phyloP scores from a whole-genome alignment of 1,139 yeast species.

The Pichia sp. region DNA sequence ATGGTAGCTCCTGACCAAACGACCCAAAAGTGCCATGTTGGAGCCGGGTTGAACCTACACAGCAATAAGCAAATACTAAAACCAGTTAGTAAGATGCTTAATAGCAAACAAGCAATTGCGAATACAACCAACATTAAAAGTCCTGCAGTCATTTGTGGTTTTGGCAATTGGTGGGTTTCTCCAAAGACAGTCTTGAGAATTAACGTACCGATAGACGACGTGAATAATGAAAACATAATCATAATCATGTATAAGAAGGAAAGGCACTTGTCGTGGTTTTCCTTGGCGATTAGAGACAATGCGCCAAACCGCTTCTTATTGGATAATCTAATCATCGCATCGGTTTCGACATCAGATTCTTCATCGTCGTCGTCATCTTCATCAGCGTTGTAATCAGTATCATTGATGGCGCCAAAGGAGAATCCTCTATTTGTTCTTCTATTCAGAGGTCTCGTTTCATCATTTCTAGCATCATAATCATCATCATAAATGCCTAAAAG shows the following conservation, averaged over 20 bases:
- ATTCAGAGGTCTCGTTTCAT: constrained; percentile 9
- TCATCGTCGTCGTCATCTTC: constrained; percentile 18
- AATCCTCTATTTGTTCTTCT: constrained; percentile 10
- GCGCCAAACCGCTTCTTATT: background rate
- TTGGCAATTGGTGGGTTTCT: background rate
- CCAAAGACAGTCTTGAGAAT: constrained; percentile 34
- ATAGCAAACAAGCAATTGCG: constrained; percentile 28
- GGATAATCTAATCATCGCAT: constrained; percentile 5
- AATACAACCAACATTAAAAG: constrained; percentile 27
- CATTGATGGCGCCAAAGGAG: constrained; percentile 8
- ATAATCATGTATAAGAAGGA: constrained; percentile 45
- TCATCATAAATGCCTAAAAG: constrained; percentile 6
- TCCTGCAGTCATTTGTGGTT: constrained; percentile 13
- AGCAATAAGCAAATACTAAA: constrained; percentile 29
- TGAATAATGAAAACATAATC: constrained; percentile 41
- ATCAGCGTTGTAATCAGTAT: constrained; percentile 11
- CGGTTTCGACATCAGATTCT: constrained; percentile 16
- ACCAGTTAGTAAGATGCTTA: constrained; percentile 29
- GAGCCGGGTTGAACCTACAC: constrained; percentile 28
- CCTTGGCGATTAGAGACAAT: constrained; percentile 16
- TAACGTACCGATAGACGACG: constrained; percentile 46
- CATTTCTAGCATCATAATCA: background rate
- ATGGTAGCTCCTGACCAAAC: constrained; percentile 28
- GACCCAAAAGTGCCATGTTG: constrained; percentile 31
- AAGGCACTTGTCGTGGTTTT: constrained; percentile 45